Conservation (phyloP, 768 basidiomycete genomes). For the Mycena vulgaris region DNA sequence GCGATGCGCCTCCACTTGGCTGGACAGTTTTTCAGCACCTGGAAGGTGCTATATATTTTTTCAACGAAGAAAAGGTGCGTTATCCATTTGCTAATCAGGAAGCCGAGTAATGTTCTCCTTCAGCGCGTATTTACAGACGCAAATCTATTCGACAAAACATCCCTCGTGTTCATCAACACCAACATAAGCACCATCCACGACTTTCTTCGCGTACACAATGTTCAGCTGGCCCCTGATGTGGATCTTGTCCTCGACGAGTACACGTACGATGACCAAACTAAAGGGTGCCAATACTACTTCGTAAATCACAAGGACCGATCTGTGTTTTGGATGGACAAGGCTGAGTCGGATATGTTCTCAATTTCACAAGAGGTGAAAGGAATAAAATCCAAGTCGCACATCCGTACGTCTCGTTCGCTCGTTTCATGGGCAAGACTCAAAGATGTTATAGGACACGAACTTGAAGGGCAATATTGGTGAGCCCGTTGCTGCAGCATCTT, state of each 20-base stretch:
- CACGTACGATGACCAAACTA: slow-evolving; percentile 35
- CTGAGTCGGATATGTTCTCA: slow-evolving; percentile 50
- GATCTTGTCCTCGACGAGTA: slow-evolving; percentile 66
- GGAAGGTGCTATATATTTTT: slow-evolving; percentile 75
- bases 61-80: slow-evolving; percentile 61
- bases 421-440: neutral
- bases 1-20: slow-evolving; percentile 42
- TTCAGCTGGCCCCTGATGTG: slow-evolving; percentile 51
- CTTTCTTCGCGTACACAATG: slow-evolving; percentile 42
- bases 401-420: slow-evolving; percentile 51
- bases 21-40: slow-evolving; percentile 70
- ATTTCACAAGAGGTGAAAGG: slow-evolving; percentile 52
- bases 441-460: slow-evolving; percentile 50
- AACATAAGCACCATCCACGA: slow-evolving; percentile 51
- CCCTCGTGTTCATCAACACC: slow-evolving; percentile 52
- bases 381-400: slow-evolving; percentile 52
- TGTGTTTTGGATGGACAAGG: slow-evolving; percentile 71
- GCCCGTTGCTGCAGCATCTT: neutral
- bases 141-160: slow-evolving; percentile 58
- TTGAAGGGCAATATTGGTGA: slow-evolving; percentile 62
- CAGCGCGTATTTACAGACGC: slow-evolving; percentile 72
- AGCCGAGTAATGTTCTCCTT: neutral
- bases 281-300: slow-evolving; percentile 45
- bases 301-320: slow-evolving; percentile 58
- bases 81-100: neutral